Evolutionary conservation across 352 stramenopile genomes (phyloP), one percentile per base, ranked within the genome.

Genomic region (Pythium rhizo-oryzae): DNA sequence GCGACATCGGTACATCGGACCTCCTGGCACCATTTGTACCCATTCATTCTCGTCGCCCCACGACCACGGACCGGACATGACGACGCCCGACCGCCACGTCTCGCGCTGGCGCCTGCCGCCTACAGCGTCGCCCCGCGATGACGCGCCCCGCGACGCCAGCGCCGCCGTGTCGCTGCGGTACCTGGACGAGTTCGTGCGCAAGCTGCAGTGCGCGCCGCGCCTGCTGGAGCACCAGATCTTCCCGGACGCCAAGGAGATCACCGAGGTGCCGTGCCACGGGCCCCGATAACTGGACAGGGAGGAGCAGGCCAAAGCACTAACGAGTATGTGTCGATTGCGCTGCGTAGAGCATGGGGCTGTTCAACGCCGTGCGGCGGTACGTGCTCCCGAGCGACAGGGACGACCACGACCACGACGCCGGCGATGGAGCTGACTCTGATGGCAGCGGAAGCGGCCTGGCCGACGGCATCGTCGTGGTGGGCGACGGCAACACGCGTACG

Each of bases 141-240:
- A 62, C 37, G 47, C 35, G 0, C 41, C 49, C 19, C 12, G 25
- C 8, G 33, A 15, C 15, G 18, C 9, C 15, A n/a, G 9, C 41
- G 2, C 72, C 39, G 75, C 71, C 16, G 72, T 87, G 13, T 93
- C 87, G 52, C 60, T 95, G 66, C 85, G 87, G 13, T 95, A 95
- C 62, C 72, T 95, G 65, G 87, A 95, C 64, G 87, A 95, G 65
- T 95, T 95, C 54, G 84, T 95, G 37, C 84, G 82, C 62, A 87
- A 91, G 60, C 55, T 95, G 59, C 83, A 91, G 60, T 95, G 87
- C 69, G 78, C 83, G 11, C 72, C 87, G 33, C 72, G 77, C 11
- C 65, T 95, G 47, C 79, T 95, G 25, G 79, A 90, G 56, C 81
- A 90, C 57, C 77, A 81, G 19, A 73, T 95, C 25, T 95, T 91